Evolutionary conservation across 768 basidiomycete genomes (phyloP).

Genomic region (Russula sp.): DNA sequence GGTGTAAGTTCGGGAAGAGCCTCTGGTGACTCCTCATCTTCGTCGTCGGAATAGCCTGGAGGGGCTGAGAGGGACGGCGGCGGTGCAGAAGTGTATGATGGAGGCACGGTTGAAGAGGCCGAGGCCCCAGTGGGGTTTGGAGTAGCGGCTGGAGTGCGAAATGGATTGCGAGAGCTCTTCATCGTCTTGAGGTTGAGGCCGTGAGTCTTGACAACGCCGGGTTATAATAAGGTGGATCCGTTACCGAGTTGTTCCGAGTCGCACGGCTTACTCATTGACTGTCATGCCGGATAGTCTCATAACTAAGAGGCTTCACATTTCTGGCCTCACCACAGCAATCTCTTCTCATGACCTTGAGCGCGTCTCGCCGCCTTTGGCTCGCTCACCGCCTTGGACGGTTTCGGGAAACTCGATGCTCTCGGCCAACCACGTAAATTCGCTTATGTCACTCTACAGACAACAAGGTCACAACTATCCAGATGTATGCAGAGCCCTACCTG

Average conservation of each 20-base stretch:
- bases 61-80: neutral
- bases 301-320: conserved; percentile 67
- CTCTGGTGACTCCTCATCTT: conserved; percentile 11
- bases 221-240: neutral
- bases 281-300: conserved; percentile 26
- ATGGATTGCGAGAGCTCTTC: conserved; percentile 21
- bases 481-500: conserved; percentile 45
- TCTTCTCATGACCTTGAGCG: conserved; percentile 53
- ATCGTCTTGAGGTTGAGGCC: neutral
- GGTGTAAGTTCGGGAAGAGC: conserved; percentile 20
- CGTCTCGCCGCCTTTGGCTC: conserved; percentile 66
- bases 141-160: conserved; percentile 15
- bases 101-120: neutral
- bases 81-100: neutral
- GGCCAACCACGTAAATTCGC: conserved; percentile 70
- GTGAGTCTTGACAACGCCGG: no score
- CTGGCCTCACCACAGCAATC: conserved; percentile 69
- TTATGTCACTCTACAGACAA: conserved; percentile 68
- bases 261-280: neutral
- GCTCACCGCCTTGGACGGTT: conserved; percentile 65
- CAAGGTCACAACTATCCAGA: conserved; percentile 54
- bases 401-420: conserved; percentile 60
- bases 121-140: conserved; percentile 21
- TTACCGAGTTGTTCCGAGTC: neutral
- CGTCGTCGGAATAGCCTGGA: conserved; percentile 10